Evolutionary conservation across 2,329 filamentous ascomycete species (phyloP), one percentile per base, ranked within the genome.

Genomic region (Plectosphaerella sp.): DNA sequence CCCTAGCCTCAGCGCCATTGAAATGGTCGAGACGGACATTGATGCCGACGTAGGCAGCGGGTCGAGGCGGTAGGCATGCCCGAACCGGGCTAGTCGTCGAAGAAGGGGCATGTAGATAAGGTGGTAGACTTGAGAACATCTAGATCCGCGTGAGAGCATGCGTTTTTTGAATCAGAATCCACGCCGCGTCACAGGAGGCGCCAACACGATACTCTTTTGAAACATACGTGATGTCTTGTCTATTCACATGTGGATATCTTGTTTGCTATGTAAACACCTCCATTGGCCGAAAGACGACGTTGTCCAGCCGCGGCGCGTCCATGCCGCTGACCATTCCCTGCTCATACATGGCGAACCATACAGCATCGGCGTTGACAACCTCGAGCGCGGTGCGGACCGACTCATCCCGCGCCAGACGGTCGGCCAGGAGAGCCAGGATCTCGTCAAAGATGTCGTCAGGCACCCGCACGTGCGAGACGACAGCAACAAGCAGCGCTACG

Each of bases 1-100:
- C 69, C 93, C 93, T 1, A 95, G 88, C 65, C 72, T 97, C 53
- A 86, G 85, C 52, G 82, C 90, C 10, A 82, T 97, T 59, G 92
- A 97, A 72, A 89, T 93, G 84, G 87, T 91, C n/a, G 89, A 94
- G 71, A 82, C 85, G 54, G 87, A 81, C 50, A 65, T 80, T 52
- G 70, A 67, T 10, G 72, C 66, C 15, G 72, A 71, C 57, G 65
- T 16, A n/a, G n/a, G n/a, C n/a, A 12, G n/a, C 41, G 11, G 18
- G 11, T 12, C n/a, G n/a, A 18, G 41, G 41, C 41, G 41, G 41
- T 43, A 43, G 41, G 16, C 3, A 12, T 16, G 3, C 41, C 16
- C 41, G 41, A 4, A 8, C 16, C 3, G 18, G 28, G 28, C 28
- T 7, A 33, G 28, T 12, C 28, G 28, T 10, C 28, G 28, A 33